phyloP scores from a whole-genome alignment of 73 alveolate species.

The Stentor coeruleus region DNA sequence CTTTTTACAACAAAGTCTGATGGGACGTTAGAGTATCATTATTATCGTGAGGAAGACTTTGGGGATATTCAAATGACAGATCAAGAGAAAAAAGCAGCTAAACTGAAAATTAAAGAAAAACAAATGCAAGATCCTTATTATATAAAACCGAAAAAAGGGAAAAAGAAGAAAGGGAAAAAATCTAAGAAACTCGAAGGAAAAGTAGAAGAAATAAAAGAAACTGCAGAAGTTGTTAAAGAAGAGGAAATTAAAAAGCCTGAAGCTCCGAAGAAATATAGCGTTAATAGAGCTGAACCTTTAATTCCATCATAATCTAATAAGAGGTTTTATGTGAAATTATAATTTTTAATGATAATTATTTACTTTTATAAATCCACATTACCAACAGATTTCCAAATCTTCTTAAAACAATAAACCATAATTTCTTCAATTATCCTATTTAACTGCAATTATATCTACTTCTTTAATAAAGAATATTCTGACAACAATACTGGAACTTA shows the following conservation, averaged over 20 bases:
- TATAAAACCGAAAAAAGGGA: background rate
- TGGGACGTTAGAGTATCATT: background rate
- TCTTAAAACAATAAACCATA: too few relatives aligned
- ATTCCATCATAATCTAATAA: background rate
- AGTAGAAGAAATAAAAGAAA: background rate
- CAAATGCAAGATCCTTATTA: background rate
- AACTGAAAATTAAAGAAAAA: background rate
- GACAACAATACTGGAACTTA: constrained; percentile 71
- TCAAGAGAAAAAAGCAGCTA: background rate
- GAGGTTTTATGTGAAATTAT: too few relatives aligned
- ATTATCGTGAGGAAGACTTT: constrained; percentile 20
- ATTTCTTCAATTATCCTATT: too few relatives aligned
- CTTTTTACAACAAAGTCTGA: background rate
- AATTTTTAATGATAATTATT: too few relatives aligned
- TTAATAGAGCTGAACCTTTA: constrained; percentile 1
- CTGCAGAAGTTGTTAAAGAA: background rate
- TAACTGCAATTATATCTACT: too few relatives aligned
- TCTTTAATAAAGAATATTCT: constrained; percentile 56
- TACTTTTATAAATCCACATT: too few relatives aligned
- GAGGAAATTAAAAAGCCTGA: background rate
- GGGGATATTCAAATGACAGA: background rate
- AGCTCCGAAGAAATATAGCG: constrained; percentile 2
- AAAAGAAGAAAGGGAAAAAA: background rate
- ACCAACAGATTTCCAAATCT: too few relatives aligned
- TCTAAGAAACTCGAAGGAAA: background rate